These are phyloP conservation scores for Nosema muscidifuracis DNA, from an alignment of 371 early-diverging fungal genomes.

Conservation along the genomic window DNA sequence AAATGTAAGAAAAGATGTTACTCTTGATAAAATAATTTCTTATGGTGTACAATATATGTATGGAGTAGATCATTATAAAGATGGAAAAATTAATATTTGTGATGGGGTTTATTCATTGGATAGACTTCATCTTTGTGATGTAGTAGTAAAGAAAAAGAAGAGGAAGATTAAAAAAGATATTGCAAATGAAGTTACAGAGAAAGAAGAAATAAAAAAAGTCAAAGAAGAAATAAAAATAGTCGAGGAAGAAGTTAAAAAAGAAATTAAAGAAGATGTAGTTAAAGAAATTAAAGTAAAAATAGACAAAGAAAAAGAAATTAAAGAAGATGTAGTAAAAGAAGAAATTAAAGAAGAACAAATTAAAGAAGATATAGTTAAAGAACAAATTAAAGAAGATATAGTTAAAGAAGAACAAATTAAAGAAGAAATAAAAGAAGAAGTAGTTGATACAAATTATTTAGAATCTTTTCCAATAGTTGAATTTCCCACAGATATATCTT, in stretches of 20 bases:
- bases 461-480: no score
- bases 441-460: no score
- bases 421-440: no score
- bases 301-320: background rate
- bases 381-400: no score
- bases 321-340: no score
- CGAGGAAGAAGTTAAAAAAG: background rate
- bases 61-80: slow-evolving; percentile 22
- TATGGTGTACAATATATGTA: slow-evolving; percentile 32
- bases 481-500: no score
- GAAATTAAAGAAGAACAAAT: no score
- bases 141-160: background rate
- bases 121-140: slow-evolving; percentile 18
- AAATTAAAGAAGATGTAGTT: background rate
- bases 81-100: slow-evolving; percentile 1
- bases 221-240: background rate
- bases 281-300: background rate
- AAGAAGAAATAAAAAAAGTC: background rate
- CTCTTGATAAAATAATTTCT: background rate
- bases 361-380: no score
- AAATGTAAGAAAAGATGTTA: background rate
- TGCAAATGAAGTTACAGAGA: background rate
- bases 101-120: background rate
- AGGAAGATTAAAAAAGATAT: background rate
- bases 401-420: no score